phyloP scores from a whole-genome alignment of 306 rosid species.

The Rosa multiflora region DNA sequence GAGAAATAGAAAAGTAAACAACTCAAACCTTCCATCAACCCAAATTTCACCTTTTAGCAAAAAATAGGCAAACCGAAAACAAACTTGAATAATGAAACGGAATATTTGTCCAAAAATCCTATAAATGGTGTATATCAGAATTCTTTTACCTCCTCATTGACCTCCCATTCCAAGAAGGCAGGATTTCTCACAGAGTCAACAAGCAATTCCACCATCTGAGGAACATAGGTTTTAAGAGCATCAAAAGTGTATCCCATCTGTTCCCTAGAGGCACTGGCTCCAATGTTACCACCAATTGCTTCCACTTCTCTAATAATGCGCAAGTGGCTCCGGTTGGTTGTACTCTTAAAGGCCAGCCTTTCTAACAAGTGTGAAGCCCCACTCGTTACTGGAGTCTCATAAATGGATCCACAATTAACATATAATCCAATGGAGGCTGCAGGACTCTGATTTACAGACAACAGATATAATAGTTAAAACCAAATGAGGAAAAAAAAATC shows the following conservation, averaged over 20 bases:
- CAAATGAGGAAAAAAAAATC: neutral
- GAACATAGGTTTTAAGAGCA: conserved; percentile 84
- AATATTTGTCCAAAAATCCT: conserved; percentile 1
- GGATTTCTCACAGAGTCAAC: conserved; percentile 90
- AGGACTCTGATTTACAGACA: conserved; percentile 63
- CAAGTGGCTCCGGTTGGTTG: conserved; percentile 88
- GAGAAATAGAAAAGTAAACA: neutral
- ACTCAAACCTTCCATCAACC: neutral
- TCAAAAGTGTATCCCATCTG: conserved; percentile 98
- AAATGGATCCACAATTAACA: conserved; percentile 83
- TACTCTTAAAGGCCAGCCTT: conserved; percentile 96
- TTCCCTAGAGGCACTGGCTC: conserved; percentile 91
- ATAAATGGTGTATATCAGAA: conserved; percentile 1
- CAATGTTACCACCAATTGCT: conserved; percentile 86
- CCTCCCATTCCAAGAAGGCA: conserved; percentile 92
- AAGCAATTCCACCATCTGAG: conserved; percentile 92
- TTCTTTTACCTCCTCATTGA: conserved; percentile 82
- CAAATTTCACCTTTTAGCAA: neutral
- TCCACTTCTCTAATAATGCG: conserved; percentile 93
- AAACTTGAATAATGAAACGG: neutral
- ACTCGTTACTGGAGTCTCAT: conserved; percentile 67
- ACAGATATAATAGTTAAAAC: conserved; percentile 20
- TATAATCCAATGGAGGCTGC: conserved; percentile 89
- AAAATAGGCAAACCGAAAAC: neutral
- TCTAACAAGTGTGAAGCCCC: conserved; percentile 96